Evolutionary conservation across 2,329 filamentous ascomycete genomes (phyloP), one percentile per base, ranked within the genome.

Genomic region (Botrytis pseudocinerea): DNA sequence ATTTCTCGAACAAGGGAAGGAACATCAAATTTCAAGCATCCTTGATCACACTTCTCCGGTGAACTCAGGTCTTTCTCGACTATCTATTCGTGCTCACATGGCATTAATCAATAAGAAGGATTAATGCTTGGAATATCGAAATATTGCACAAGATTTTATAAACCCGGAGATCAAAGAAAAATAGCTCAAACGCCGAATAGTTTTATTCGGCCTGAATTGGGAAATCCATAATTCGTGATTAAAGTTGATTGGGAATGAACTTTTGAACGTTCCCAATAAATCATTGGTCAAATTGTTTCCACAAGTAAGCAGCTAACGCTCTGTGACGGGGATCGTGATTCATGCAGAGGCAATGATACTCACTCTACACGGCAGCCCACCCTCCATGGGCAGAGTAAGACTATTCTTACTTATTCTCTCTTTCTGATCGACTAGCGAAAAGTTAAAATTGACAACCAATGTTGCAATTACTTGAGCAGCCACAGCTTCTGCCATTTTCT

Each of bases 341-440:
- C 16, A 54, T 54, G 32, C 51, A 69, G 38, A 32, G 35, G 20
- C n/a, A 60, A 60, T 54, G 20, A 28, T 44, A 44, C 20, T 35
- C n/a, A 71, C 42, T 48, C 40, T 51, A 73, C 78, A 80, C 8
- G 88, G 88, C 74, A 91, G 78, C 0, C 89, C 89, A 2, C 85
- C 88, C 70, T 89, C 83, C 89, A 91, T 91, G 0, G 89, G 89
- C 76, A 91, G 78, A 5, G 89, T 91, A 66, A 91, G 81, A 76
- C 89, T 90, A 68, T 86, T 90, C 81, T 86, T 87, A 77, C 87
- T 90, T 28, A 85, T 82, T 76, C 88, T 85, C 77, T 88, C 85
- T 54, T 76, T 76, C 2, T 76, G 81, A 32, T 83, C 81, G 7
- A 82, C 83, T 25, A 82, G 80, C 73, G 78, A 78, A 69, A 90